Evolutionary conservation across 164 flowering plant genomes (phyloP), one percentile per base, ranked within the genome.

Genomic region (Platanus orientalis): DNA sequence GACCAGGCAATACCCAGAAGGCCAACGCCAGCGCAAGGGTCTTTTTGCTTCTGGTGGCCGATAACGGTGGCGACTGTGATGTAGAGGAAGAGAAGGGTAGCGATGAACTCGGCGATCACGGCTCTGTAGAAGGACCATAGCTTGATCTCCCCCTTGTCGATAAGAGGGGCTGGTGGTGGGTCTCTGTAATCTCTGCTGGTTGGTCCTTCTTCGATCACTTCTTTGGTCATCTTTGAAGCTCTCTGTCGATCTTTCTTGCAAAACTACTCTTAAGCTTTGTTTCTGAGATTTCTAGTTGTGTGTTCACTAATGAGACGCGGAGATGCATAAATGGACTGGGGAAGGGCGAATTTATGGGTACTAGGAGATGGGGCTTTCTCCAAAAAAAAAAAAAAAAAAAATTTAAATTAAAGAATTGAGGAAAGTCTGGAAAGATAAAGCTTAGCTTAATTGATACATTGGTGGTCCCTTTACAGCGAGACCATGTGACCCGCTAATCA

Each of bases 41-140:
- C 87, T 42, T 70, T 20, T 27, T 78, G 77, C 61, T 78, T 80
- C 62, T 75, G 76, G 82, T 84, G 70, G 36, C 92, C 92, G 57
- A 87, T 81, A 57, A 82, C 89, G 28, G 92, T 87, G 57, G 89
- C 87, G 4, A 87, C 77, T 47, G 82, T 78, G 67, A 87, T 59
- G 72, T 87, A 87, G 69, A 87, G 88, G 76, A 87, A 87, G 66
- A 87, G 83, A 24, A 87, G 86, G 26, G 89, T 87, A 51, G 89
- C 89, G 3, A 84, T 66, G n/a, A n/a, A n/a, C n/a, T n/a, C n/a
- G n/a, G n/a, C n/a, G n/a, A n/a, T 82, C 57, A 84, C 75, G 9
- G 92, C 89, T 68, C 92, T 76, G 89, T 84, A 81, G 69, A 86
- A 84, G 36, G 92, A 86, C 92, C 92, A 86, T 28, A 70, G 75